Percentiles rank a stretch among this genome's conserved stretches.
These are phyloP conservation scores for Datisca glomerata DNA, from an alignment of 306 rosid species.

Conservation along the genomic window DNA sequence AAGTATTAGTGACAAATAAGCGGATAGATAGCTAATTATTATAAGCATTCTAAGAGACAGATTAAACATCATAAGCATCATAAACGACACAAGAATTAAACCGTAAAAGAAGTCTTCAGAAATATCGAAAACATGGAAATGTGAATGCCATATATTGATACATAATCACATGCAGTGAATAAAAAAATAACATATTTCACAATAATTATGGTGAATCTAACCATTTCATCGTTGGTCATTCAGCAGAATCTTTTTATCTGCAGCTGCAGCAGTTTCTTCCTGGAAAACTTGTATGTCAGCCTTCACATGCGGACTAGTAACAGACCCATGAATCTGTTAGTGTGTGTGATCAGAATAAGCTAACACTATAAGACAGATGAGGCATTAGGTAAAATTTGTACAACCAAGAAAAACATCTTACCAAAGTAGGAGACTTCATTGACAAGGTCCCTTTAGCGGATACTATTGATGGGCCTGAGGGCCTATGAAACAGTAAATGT, in stretches of 20 bases:
- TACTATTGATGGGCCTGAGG: conserved; percentile 34
- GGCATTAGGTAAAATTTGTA: not conserved
- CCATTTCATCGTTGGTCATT: conserved; percentile 11
- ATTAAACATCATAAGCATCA: too few relatives aligned
- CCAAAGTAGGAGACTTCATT: conserved; percentile 30
- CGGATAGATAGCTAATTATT: too few relatives aligned
- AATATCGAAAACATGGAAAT: too few relatives aligned
- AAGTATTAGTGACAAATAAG: too few relatives aligned
- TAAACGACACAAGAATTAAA: too few relatives aligned
- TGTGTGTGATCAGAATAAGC: not conserved
- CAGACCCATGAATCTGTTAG: conserved; percentile 34
- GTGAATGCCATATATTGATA: too few relatives aligned
- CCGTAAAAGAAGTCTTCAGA: too few relatives aligned
- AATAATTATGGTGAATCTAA: conserved; percentile 1
- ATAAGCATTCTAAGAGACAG: too few relatives aligned
- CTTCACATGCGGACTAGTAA: conserved; percentile 23
- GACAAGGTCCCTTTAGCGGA: conserved; percentile 18
- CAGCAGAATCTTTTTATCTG: conserved; percentile 14
- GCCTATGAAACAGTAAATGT: conserved; percentile 78
- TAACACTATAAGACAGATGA: not conserved
- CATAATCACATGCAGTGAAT: not conserved
- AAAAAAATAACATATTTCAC: conserved; percentile 4
- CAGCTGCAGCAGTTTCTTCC: conserved; percentile 28
- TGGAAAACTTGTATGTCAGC: conserved; percentile 35
- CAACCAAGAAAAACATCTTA: conserved; percentile 26